Percentiles rank a stretch among this genome's conserved stretches.
phyloP scores from a whole-genome alignment of 2,329 filamentous ascomycete genomes.

The Diplodia corticola region DNA sequence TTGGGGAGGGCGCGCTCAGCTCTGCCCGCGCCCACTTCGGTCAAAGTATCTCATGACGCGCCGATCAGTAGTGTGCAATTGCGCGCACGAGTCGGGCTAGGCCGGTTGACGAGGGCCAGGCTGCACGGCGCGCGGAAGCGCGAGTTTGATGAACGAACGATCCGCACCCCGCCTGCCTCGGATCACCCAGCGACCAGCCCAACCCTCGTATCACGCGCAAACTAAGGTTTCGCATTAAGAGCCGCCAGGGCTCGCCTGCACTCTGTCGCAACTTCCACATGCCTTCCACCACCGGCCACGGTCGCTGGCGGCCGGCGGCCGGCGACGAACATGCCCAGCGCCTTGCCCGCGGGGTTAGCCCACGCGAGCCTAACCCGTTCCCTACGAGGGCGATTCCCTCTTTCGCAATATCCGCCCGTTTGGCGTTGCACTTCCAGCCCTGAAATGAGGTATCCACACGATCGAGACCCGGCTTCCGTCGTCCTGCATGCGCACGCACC shows the following conservation, averaged over 20 bases:
- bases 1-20: conserved; percentile 8
- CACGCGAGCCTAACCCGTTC: conserved; percentile 12
- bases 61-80: conserved; percentile 9
- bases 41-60: conserved; percentile 18
- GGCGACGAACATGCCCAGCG: neutral
- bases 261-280: conserved; percentile 16
- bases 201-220: conserved; percentile 19
- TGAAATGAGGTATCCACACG: conserved; percentile 15
- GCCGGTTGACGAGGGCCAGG: conserved; percentile 11
- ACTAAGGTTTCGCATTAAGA: conserved; percentile 21
- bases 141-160: conserved; percentile 20
- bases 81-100: conserved; percentile 8
- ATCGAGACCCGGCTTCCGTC: conserved; percentile 12
- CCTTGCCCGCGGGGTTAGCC: conserved; percentile 15
- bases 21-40: conserved; percentile 11
- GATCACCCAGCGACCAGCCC: conserved; percentile 8
- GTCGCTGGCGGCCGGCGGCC: neutral
- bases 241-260: conserved; percentile 12
- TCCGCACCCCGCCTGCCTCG: conserved; percentile 18
- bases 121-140: conserved; percentile 12
- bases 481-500: conserved; percentile 10
- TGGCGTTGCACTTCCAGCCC: conserved; percentile 3
- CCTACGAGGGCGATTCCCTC: conserved; percentile 13
- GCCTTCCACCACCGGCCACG: conserved; percentile 1
- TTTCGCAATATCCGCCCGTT: conserved; percentile 15